A percentile compares a stretch with the other conserved stretches of the same genome.
Evolutionary conservation across 108 stramenopile species (phyloP).

Genomic region (Chaetoceros tenuissimus): DNA sequence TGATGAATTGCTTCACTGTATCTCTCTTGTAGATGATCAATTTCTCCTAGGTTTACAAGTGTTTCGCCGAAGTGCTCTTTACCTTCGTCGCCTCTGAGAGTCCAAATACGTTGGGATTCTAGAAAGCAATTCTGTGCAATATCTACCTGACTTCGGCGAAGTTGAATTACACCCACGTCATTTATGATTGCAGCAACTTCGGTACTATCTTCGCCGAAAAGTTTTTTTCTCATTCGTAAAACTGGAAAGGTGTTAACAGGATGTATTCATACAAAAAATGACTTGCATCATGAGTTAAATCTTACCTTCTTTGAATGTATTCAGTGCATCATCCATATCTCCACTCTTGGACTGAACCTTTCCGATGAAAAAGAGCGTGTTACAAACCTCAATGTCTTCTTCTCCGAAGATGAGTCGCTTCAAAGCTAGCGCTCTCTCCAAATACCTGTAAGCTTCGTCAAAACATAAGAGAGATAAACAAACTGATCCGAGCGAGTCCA

Average conservation of each 20-base stretch:
- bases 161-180: conserved; percentile 32
- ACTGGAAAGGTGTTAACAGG: conserved; percentile 2
- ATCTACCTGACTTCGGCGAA: conserved; percentile 16
- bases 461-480: conserved; percentile 10
- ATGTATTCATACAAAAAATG: not conserved
- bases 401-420: conserved; percentile 14
- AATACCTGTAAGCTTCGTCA: conserved; percentile 15
- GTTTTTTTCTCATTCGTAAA: conserved; percentile 30
- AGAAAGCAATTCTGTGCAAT: conserved; percentile 30
- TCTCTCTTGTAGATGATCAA: conserved; percentile 13
- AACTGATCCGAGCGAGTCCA: conserved; percentile 29
- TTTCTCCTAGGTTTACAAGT: conserved; percentile 17
- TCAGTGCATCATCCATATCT: conserved; percentile 24
- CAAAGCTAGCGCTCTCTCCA: conserved; percentile 29
- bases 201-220: conserved; percentile 23
- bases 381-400: conserved; percentile 20
- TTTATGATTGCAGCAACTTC: conserved; percentile 36
- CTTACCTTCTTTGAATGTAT: conserved; percentile 33
- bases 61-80: conserved; percentile 25
- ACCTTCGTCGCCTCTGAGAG: conserved; percentile 7
- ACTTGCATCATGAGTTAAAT: not conserved
- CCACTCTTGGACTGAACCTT: conserved; percentile 20
- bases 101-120: conserved; percentile 30
- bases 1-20: conserved; percentile 13
- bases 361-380: conserved; percentile 32